phyloP scores from a whole-genome alignment of 345 rosid genomes.

The Trapa bicornis region DNA sequence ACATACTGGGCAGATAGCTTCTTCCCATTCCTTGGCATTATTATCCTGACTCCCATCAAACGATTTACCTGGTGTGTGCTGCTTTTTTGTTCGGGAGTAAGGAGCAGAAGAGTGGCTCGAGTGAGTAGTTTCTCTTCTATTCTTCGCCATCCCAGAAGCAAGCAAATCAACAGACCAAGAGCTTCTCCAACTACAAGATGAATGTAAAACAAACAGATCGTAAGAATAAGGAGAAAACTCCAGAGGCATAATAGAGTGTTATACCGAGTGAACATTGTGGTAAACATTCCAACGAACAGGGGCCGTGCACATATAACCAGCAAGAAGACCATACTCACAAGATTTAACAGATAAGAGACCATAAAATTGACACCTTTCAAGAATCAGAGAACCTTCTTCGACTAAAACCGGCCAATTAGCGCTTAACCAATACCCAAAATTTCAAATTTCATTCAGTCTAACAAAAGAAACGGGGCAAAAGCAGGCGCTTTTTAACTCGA shows the following conservation, averaged over 20 bases:
- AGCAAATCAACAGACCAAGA: not conserved
- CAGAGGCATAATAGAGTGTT: not conserved
- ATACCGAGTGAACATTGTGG: not conserved
- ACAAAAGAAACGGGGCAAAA: not conserved
- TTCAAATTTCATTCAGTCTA: not conserved
- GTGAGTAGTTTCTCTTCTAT: constrained; percentile 20
- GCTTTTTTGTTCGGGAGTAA: constrained; percentile 31
- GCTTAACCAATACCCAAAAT: not conserved
- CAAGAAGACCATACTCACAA: too few relatives aligned
- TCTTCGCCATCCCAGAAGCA: constrained; percentile 36
- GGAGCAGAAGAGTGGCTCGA: constrained; percentile 32
- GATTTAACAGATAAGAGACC: too few relatives aligned
- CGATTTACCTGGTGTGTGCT: constrained; percentile 11
- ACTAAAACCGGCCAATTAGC: not conserved
- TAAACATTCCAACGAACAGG: not conserved
- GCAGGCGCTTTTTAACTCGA: not conserved
- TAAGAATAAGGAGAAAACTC: not conserved
- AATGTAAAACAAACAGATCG: not conserved
- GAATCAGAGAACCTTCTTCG: not conserved
- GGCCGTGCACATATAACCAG: not conserved
- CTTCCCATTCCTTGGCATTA: constrained; percentile 51
- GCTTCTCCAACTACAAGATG: not conserved
- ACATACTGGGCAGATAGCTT: constrained; percentile 51
- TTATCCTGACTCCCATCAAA: constrained; percentile 8
- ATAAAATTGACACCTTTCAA: not conserved